phyloP scores from a whole-genome alignment of 768 basidiomycete genomes.

The Boletellus emodensis region DNA sequence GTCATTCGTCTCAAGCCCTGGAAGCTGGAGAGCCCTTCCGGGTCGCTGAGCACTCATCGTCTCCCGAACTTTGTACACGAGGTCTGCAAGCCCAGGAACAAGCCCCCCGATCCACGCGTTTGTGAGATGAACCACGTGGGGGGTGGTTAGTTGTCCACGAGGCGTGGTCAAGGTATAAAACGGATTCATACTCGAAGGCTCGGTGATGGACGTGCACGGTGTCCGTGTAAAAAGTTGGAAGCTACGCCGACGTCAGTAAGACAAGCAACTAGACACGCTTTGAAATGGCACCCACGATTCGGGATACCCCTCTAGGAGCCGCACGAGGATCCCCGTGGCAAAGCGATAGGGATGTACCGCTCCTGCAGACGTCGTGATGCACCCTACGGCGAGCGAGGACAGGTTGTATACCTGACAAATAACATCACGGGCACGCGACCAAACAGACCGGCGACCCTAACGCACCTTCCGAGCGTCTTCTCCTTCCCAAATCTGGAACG shows the following conservation, averaged over 20 bases:
- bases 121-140: slow-evolving; percentile 50
- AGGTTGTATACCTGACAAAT: slow-evolving; percentile 47
- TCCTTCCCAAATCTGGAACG: slow-evolving; percentile 28
- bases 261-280: slow-evolving; percentile 2
- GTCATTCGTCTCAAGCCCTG: background rate
- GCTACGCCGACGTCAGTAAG: slow-evolving; percentile 10
- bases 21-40: slow-evolving; percentile 33
- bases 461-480: slow-evolving; percentile 35
- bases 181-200: slow-evolving; percentile 17
- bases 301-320: slow-evolving; percentile 48
- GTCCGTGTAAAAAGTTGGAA: slow-evolving; percentile 45
- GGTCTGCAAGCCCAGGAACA: slow-evolving; percentile 37
- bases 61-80: slow-evolving; percentile 38
- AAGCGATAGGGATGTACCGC: slow-evolving; percentile 69
- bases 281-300: slow-evolving; percentile 27
- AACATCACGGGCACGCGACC: background rate
- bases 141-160: slow-evolving; percentile 37
- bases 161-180: slow-evolving; percentile 41
- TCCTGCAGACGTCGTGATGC: slow-evolving; percentile 51
- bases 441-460: background rate
- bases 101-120: slow-evolving; percentile 50
- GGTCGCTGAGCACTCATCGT: slow-evolving; percentile 65
- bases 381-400: slow-evolving; percentile 43
- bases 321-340: slow-evolving; percentile 54
- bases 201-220: slow-evolving; percentile 36